phyloP scores from a whole-genome alignment of 2,329 filamentous ascomycete genomes.

The Penicillium sumatraense region DNA sequence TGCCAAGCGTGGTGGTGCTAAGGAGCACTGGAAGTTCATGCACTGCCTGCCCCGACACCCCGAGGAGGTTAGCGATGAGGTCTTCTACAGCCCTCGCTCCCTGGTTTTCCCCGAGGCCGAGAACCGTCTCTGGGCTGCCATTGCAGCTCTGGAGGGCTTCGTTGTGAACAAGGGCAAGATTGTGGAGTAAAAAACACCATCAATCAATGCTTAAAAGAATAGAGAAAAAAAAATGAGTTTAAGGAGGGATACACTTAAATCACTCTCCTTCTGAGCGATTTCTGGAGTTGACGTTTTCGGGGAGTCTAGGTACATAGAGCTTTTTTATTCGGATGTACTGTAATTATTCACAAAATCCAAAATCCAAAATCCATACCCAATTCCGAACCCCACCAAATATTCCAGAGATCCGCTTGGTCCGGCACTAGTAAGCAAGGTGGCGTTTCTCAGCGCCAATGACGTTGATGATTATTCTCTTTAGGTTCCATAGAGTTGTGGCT shows the following conservation, averaged over 20 bases:
- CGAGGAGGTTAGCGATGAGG: slow-evolving; percentile 92
- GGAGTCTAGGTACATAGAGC: slow-evolving; percentile 3
- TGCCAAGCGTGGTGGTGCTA: slow-evolving; percentile 82
- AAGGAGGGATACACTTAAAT: background rate
- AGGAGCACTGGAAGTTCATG: slow-evolving; percentile 95
- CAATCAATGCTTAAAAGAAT: background rate
- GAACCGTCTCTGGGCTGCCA: slow-evolving; percentile 89
- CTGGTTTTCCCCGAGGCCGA: slow-evolving; percentile 94
- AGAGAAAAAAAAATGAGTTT: background rate
- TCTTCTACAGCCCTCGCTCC: slow-evolving; percentile 85
- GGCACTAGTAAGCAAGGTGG: too few species aligned
- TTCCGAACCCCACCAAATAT: background rate
- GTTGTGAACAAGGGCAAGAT: slow-evolving; percentile 93
- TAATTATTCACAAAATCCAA: slow-evolving; percentile 10
- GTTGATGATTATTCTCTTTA: slow-evolving; percentile 15
- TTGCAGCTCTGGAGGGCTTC: slow-evolving; percentile 85
- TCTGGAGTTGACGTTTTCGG: slow-evolving; percentile 10
- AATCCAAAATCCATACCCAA: background rate
- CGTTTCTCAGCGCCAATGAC: slow-evolving; percentile 12
- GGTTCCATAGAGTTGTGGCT: slow-evolving; percentile 10
- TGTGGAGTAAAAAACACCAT: slow-evolving; percentile 24
- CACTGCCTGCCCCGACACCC: slow-evolving; percentile 91
- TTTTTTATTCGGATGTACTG: slow-evolving; percentile 10
- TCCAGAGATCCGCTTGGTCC: background rate
- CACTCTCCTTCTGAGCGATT: slow-evolving; percentile 4